Evolutionary conservation across 1,139 yeast genomes (phyloP).

Genomic region (Groenewaldozyma auringiensis): DNA sequence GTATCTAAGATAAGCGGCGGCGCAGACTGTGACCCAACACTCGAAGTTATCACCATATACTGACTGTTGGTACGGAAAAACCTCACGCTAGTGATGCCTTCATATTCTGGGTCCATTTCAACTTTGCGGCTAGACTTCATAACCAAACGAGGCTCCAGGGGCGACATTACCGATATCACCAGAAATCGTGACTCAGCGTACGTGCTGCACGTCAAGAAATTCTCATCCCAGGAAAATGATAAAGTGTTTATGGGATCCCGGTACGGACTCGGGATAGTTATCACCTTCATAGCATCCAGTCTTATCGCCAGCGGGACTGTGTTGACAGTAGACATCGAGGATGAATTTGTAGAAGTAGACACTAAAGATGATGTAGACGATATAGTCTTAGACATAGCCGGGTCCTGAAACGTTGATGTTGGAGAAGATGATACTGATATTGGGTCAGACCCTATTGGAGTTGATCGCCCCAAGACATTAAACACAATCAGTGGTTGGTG

Average conservation of each 20-base stretch:
- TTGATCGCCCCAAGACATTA: slow-evolving; percentile 36
- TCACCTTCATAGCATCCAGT: slow-evolving; percentile 40
- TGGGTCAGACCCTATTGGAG: slow-evolving; percentile 8
- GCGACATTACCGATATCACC: slow-evolving; percentile 59
- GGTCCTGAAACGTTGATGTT: slow-evolving; percentile 6
- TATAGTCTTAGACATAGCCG: slow-evolving; percentile 9
- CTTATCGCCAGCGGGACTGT: slow-evolving; percentile 7
- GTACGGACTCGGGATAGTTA: slow-evolving; percentile 75
- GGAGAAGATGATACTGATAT: slow-evolving; percentile 3
- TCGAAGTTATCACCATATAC: slow-evolving; percentile 49
- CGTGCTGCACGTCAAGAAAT: slow-evolving; percentile 73
- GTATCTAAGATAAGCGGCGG: slow-evolving; percentile 56
- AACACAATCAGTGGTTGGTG: slow-evolving; percentile 77
- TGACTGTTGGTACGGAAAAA: slow-evolving; percentile 54
- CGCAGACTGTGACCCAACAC: slow-evolving; percentile 33
- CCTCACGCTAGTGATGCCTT: slow-evolving; percentile 79
- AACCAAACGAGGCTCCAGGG: slow-evolving; percentile 60
- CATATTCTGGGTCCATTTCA: slow-evolving; percentile 63
- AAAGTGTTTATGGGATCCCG: slow-evolving; percentile 74
- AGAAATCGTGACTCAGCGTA: slow-evolving; percentile 73
- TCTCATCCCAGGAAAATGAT: slow-evolving; percentile 62
- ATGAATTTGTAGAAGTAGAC: slow-evolving; percentile 8
- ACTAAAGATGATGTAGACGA: slow-evolving; percentile 3
- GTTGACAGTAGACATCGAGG: background rate
- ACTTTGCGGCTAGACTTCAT: slow-evolving; percentile 56